Evolutionary conservation across 2,329 filamentous ascomycete genomes (phyloP), one percentile per base, ranked within the genome.

Genomic region (Geosmithia flava): DNA sequence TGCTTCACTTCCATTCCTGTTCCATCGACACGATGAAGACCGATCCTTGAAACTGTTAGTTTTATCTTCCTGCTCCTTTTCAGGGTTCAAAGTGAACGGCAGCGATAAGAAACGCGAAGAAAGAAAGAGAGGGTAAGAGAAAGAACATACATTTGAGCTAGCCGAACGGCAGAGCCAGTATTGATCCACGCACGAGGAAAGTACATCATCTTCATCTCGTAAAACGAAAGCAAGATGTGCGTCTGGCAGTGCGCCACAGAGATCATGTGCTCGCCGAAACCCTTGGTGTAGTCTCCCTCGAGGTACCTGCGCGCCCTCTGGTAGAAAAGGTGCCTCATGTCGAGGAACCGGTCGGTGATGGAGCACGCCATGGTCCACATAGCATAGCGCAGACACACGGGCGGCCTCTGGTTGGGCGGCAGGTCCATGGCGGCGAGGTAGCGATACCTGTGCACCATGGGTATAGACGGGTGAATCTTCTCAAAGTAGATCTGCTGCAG

Each of bases 151-250:
- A 97, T 96, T 58, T 95, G 84, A 46, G 80, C 79, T 48, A 97
- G 66, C 46, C 91, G 78, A n/a, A 84, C 79, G 4, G 85, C 85
- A 52, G 86, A 76, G 20, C 91, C 93, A 2, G 87, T 84, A 55
- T 87, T 96, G 68, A 95, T 80, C 93, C 93, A 97, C 1, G 93
- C 93, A 54, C 93, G 75, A 1, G 93, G 91, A 56, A 97, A 97
- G 63, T 89, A 94, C 87, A 97, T 95, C 76, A 87, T 85, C 67
- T 91, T 95, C 71, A 96, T 97, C 63, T 98, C 93, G 58, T 95
- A 96, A 1, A 78, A 81, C 6, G 82, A 79, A 45, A 94, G 73
- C 19, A 97, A 69, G 23, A 81, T 72, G 75, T 94, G 94, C 1
- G 87, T 80, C 62, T 98, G 93, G 46, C 84, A 86, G 63, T 95